Percentiles rank a stretch among this genome's conserved stretches.
Conservation (phyloP, 176 grass and related monocot species). For the Oropetium thomaeum region DNA sequence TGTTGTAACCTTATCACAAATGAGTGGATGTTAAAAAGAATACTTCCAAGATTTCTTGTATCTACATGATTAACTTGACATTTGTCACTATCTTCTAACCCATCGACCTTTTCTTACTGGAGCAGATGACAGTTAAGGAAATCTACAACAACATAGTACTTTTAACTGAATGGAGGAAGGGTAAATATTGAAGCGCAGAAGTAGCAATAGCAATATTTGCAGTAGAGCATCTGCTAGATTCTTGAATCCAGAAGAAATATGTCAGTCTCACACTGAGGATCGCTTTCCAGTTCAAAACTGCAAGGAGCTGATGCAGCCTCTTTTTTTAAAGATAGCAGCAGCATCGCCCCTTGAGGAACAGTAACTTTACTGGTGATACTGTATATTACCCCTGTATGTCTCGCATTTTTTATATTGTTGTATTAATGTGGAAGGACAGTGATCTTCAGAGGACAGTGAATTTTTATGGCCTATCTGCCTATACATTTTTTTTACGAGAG, state of each 20-base stretch:
- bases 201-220: constrained; percentile 25
- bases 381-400: constrained; percentile 25
- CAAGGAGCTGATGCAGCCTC: constrained; percentile 33
- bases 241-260: constrained; percentile 18
- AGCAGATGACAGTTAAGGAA: constrained; percentile 45
- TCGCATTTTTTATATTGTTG: constrained; percentile 25
- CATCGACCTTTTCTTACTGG: constrained; percentile 14
- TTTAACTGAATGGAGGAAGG: constrained; percentile 16
- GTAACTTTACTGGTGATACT: constrained; percentile 29
- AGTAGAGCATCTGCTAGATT: constrained; percentile 5
- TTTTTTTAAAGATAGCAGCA: constrained; percentile 43
- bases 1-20: too few relatives aligned
- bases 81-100: neutral
- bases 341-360: constrained; percentile 40
- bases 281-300: constrained; percentile 7
- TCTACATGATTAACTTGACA: neutral
- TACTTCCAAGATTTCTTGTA: neutral
- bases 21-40: neutral
- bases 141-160: constrained; percentile 4
- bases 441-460: too few relatives aligned
- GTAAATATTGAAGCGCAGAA: constrained; percentile 14
- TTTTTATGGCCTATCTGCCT: neutral
- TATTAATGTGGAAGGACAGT: constrained; percentile 4
- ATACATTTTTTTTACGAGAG: too few relatives aligned
- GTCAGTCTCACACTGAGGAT: neutral